A percentile compares a stretch with the other conserved stretches of the same genome.
Evolutionary conservation across 2,329 filamentous ascomycete species (phyloP).

Genomic region (Ceratocystis destructans): DNA sequence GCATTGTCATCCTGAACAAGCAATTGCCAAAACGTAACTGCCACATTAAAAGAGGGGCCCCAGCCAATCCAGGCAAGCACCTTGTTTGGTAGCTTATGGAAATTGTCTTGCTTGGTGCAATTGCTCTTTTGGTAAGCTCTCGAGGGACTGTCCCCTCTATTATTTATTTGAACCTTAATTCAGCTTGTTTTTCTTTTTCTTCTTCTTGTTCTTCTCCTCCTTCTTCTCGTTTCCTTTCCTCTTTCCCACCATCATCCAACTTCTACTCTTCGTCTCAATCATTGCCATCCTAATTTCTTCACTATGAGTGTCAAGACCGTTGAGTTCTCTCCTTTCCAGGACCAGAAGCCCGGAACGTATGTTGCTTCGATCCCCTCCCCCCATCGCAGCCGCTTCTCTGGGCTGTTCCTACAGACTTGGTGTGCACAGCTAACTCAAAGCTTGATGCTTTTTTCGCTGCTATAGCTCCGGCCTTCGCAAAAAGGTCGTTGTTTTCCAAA

Average conservation of each 20-base stretch:
- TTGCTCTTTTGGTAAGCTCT: not conserved
- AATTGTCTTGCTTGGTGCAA: not conserved
- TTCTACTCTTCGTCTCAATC: not conserved
- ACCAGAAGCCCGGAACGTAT: conserved; percentile 99
- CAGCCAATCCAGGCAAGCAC: not conserved
- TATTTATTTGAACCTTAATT: not conserved
- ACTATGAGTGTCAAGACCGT: conserved; percentile 65
- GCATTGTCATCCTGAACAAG: conserved; percentile 3
- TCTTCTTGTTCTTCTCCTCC: not conserved
- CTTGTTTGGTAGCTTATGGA: not conserved
- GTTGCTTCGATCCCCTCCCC: conserved; percentile 31
- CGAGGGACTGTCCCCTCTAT: not conserved
- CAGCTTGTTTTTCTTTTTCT: conserved; percentile 4
- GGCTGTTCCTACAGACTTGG: not conserved
- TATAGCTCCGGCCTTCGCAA: conserved; percentile 89
- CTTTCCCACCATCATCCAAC: not conserved
- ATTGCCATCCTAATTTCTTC: conserved; percentile 14
- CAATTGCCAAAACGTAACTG: not conserved
- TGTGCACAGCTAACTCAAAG: not conserved
- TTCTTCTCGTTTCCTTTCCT: not conserved
- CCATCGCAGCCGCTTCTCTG: not conserved
- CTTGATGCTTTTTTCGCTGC: not conserved
- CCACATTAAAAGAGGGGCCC: not conserved
- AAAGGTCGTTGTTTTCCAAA: conserved; percentile 96
- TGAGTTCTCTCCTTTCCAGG: conserved; percentile 69